Evolutionary conservation across 2,329 filamentous ascomycete genomes (phyloP), one percentile per base, ranked within the genome.

Genomic region (Fusarium hostae): DNA sequence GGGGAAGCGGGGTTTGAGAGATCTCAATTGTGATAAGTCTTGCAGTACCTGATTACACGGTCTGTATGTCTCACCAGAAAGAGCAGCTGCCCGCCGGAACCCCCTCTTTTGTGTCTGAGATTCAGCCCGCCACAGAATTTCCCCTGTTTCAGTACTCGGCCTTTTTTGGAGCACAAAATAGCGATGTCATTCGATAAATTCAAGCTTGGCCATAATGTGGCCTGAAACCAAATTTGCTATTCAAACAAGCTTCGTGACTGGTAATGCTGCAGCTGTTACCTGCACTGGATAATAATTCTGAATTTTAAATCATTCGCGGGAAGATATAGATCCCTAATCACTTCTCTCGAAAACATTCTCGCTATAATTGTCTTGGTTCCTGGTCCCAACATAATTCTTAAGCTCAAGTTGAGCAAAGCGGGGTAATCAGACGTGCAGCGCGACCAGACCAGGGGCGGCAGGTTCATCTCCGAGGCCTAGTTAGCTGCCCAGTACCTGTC

Each of bases 111-210:
- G 1, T 35, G 48, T 37, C 47, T 37, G 18, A 51, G 18, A 37
- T 37, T 51, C 48, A 51, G 32, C 48, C 22, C 48, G 48, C 48
- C 48, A 51, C 48, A 26, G 12, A 51, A 51, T 3, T 9, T 20
- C 48, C 32, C 48, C 22, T 51, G 48, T 26, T 32, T 35, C 22
- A 51, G 22, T 51, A 15, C 12, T 51, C 18, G 32, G 48, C 9
- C 0, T 11, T 13, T 18, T 26, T 2, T 7, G 16, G n/a, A 4
- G 7, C 22, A 26, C 6, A 4, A 2, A 26, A 1, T 0, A 6
- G 8, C 2, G 3, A 26, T 22, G 32, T 37, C 48, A 37, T 37
- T 35, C 12, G 12, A 5, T 13, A 11, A 3, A 9, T 10, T 2
- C 3, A n/a, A 1, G 20, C 6, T 22, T 32, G 15, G 6, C 3